A percentile compares a stretch with the other conserved stretches of the same genome.
phyloP scores from a whole-genome alignment of 2,329 filamentous ascomycete species.

The Cytospora schulzeri region DNA sequence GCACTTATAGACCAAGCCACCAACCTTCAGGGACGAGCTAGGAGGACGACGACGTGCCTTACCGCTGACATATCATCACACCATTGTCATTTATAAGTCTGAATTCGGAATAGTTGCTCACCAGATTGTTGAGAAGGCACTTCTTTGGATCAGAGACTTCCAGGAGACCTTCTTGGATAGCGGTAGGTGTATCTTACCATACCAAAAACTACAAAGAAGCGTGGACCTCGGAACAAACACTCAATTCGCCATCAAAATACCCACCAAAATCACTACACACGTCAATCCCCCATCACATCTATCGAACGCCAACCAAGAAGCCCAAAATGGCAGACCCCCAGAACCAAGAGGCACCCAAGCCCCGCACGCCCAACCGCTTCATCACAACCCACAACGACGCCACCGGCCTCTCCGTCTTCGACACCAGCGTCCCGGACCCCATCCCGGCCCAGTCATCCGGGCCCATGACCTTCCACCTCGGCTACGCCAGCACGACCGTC shows the following conservation, averaged over 20 bases:
- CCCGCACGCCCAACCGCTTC: constrained; percentile 19
- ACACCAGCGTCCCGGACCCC: constrained; percentile 19
- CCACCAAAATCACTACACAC: too few relatives aligned
- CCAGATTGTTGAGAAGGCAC: not conserved
- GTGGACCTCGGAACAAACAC: not conserved
- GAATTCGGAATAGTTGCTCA: not conserved
- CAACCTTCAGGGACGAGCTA: not conserved
- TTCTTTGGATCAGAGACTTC: not conserved
- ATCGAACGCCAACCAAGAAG: not conserved
- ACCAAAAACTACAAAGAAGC: too few relatives aligned
- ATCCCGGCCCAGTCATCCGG: constrained; percentile 22
- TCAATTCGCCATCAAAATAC: not conserved
- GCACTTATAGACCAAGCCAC: too few relatives aligned
- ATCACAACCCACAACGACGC: constrained; percentile 30
- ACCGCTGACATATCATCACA: not conserved
- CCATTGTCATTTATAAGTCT: not conserved
- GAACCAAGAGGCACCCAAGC: constrained; percentile 2
- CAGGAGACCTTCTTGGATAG: not conserved
- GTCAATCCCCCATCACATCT: not conserved
- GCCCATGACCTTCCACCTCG: constrained; percentile 17
- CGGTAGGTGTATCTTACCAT: too few relatives aligned
- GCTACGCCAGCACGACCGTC: constrained; percentile 1
- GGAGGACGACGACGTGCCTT: not conserved
- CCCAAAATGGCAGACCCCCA: constrained; percentile 10
- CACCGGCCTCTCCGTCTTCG: constrained; percentile 27